These are phyloP conservation scores for Leptomonas pyrrhocoris DNA, from an alignment of 208 protist species.

Conservation along the genomic window DNA sequence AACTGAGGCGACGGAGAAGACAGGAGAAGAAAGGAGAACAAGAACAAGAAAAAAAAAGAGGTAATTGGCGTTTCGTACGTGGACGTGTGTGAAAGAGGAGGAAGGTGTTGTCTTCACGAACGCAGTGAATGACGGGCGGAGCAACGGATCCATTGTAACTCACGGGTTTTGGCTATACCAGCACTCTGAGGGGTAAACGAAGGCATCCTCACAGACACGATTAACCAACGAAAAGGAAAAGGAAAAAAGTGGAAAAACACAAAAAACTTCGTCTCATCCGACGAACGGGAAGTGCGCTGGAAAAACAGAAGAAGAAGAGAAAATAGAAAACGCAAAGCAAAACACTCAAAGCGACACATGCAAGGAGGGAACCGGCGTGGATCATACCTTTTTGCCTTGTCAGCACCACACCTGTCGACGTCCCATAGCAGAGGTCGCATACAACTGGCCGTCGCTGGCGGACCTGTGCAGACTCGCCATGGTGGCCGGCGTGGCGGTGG, in stretches of 20 bases:
- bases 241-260: constrained; percentile 2
- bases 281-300: no score
- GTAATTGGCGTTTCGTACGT: no score
- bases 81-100: neutral
- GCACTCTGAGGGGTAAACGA: constrained; percentile 3
- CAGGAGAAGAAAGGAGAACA: constrained; percentile 6
- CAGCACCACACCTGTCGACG: constrained; percentile 14
- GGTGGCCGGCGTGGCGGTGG: neutral
- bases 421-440: neutral
- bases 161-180: constrained; percentile 9
- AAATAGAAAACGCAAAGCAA: constrained; percentile 5
- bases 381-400: neutral
- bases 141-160: no score
- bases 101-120: neutral
- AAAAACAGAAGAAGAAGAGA: neutral
- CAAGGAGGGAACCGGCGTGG: no score
- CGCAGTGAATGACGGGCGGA: no score
- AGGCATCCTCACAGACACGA: neutral
- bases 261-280: no score
- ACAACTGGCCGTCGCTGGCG: constrained; percentile 16
- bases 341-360: no score
- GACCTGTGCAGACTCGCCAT: constrained; percentile 5
- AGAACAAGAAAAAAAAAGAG: constrained; percentile 14
- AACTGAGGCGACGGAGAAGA: neutral
- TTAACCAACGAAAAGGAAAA: constrained; percentile 13